These are phyloP conservation scores for Lichtheimia ornata DNA, from an alignment of 371 early-diverging fungal species.

Conservation along the genomic window DNA sequence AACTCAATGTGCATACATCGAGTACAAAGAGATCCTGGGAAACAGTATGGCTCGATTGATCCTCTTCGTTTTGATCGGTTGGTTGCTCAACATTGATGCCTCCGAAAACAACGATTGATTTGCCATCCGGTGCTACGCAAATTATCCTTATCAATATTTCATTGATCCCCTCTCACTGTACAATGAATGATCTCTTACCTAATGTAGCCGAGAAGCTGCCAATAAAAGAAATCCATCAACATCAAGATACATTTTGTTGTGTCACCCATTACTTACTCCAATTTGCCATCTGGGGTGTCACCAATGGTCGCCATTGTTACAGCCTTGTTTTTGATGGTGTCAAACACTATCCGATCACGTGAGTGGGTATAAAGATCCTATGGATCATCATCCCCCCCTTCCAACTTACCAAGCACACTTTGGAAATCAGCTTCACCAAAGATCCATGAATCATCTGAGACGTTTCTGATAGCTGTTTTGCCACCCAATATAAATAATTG, in stretches of 20 bases:
- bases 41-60: no score
- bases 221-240: background rate
- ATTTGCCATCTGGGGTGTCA: constrained; percentile 29
- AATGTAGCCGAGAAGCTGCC: constrained; percentile 34
- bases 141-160: background rate
- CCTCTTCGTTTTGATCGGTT: background rate
- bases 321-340: constrained; percentile 30
- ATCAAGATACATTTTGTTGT: background rate
- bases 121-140: constrained; percentile 35
- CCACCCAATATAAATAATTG: constrained; percentile 49
- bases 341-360: constrained; percentile 26
- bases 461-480: constrained; percentile 18
- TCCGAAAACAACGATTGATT: constrained; percentile 43
- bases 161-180: background rate
- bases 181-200: constrained; percentile 15
- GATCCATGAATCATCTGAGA: constrained; percentile 15
- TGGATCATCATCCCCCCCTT: no score
- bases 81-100: constrained; percentile 14
- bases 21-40: constrained; percentile 34
- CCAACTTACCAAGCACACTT: constrained; percentile 40
- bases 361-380: no score
- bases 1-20: constrained; percentile 42
- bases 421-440: constrained; percentile 29
- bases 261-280: constrained; percentile 20
- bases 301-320: constrained; percentile 42